Evolutionary conservation across 192 early-diverging fungal genomes (phyloP).

Genomic region (Coemansia sp.): DNA sequence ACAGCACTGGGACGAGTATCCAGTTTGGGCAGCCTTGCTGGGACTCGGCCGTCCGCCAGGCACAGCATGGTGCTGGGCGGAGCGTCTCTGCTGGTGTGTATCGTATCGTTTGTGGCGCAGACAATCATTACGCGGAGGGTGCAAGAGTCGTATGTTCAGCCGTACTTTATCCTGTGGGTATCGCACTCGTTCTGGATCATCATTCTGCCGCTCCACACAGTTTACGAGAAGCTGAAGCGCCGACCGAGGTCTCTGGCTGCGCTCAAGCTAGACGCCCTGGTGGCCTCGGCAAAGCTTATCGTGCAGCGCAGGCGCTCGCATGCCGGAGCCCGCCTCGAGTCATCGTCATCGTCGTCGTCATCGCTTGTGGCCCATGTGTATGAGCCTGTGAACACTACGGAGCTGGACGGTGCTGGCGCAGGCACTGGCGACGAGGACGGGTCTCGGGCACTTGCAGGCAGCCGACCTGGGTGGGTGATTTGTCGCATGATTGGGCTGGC

Average conservation of each 20-base stretch:
- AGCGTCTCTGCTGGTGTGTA: slow-evolving; percentile 31
- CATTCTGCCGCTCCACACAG: slow-evolving; percentile 44
- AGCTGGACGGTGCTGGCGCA: slow-evolving; percentile 8
- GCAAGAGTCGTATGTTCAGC: slow-evolving; percentile 49
- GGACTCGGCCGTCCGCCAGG: slow-evolving; percentile 27
- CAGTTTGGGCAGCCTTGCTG: background rate
- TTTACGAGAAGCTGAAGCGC: slow-evolving; percentile 40
- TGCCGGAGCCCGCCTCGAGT: background rate
- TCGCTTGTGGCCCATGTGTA: slow-evolving; percentile 10
- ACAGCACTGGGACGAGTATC: background rate
- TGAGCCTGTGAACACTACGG: slow-evolving; percentile 20
- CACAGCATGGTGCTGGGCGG: slow-evolving; percentile 43
- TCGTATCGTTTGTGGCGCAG: slow-evolving; percentile 41
- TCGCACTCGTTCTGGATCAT: slow-evolving; percentile 53
- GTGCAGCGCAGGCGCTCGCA: slow-evolving; percentile 21
- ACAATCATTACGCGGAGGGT: slow-evolving; percentile 45
- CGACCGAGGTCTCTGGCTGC: slow-evolving; percentile 23
- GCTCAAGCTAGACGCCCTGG: slow-evolving; percentile 38
- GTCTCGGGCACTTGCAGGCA: slow-evolving; percentile 16
- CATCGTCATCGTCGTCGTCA: slow-evolving; percentile 3
- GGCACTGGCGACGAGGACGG: slow-evolving; percentile 8
- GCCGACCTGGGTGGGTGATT: slow-evolving; percentile 27
- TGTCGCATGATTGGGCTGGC: slow-evolving; percentile 22
- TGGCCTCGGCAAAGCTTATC: slow-evolving; percentile 44
- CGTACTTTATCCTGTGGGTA: slow-evolving; percentile 57